Conservation (phyloP, 2,329 filamentous ascomycete genomes). For the Apiospora rasikravindrae region DNA sequence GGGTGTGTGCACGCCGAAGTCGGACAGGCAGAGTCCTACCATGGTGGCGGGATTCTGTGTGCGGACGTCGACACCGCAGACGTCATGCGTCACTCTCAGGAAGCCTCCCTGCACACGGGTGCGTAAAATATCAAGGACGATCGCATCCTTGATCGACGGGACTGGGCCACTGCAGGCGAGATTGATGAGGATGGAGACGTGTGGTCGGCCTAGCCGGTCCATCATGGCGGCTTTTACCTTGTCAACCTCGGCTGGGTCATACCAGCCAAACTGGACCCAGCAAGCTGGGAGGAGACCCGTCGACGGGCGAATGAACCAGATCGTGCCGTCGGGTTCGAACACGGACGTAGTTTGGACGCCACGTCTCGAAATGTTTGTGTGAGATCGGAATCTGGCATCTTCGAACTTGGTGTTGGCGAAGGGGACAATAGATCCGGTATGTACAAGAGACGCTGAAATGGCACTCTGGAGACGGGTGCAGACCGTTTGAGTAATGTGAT, state of each 20-base stretch:
- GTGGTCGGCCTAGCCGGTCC: background rate
- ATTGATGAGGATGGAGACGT: background rate
- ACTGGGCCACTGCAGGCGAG: background rate
- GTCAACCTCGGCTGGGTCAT: background rate
- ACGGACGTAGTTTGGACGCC: background rate
- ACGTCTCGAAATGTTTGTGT: background rate
- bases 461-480: background rate
- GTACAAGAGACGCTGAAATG: background rate
- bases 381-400: too few species aligned
- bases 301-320: background rate
- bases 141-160: background rate
- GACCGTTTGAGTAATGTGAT: background rate
- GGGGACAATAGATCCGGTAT: background rate
- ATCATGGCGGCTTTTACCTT: background rate
- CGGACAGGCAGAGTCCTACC: background rate
- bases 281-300: background rate
- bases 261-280: background rate
- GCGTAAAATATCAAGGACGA: background rate
- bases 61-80: background rate
- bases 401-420: background rate
- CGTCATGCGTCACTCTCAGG: background rate
- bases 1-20: background rate
- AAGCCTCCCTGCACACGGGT: background rate
- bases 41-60: background rate
- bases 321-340: background rate